phyloP scores from a whole-genome alignment of 768 basidiomycete species.

The Russula dissimulans region DNA sequence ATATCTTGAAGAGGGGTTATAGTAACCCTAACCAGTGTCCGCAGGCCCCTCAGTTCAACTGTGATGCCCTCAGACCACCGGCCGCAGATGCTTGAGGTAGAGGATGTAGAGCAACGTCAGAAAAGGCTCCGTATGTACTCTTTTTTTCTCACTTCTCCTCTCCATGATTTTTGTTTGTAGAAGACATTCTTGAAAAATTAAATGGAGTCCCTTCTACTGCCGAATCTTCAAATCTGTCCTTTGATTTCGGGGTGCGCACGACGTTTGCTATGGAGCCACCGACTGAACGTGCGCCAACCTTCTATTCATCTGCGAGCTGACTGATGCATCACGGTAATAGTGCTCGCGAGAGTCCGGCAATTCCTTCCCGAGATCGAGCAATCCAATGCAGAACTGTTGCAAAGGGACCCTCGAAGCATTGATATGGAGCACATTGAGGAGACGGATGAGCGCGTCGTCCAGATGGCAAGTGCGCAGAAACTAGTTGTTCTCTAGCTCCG shows the following conservation, averaged over 20 bases:
- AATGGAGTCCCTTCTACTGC: conserved; percentile 3
- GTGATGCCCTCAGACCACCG: background rate
- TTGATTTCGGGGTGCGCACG: conserved; percentile 22
- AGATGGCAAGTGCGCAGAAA: conserved; percentile 41
- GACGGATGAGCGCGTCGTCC: conserved; percentile 45
- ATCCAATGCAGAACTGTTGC: conserved; percentile 46
- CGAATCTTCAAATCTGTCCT: background rate
- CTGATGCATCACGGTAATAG: conserved; percentile 28
- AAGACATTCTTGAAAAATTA: conserved; percentile 18
- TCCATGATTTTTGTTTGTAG: background rate
- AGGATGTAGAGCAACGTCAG: conserved; percentile 14
- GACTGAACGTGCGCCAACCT: conserved; percentile 15
- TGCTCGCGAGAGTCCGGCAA: conserved; percentile 53
- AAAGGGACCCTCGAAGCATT: conserved; percentile 46
- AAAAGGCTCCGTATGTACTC: conserved; percentile 20
- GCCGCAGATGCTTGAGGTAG: conserved; percentile 7
- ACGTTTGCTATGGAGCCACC: conserved; percentile 21
- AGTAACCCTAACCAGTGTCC: conserved; percentile 6
- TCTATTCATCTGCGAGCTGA: background rate
- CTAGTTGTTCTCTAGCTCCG: background rate
- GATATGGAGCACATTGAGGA: conserved; percentile 57
- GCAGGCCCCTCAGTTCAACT: too few species aligned
- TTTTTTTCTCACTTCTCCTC: background rate
- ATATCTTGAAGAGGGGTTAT: background rate
- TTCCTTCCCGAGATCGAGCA: conserved; percentile 62